phyloP scores from a whole-genome alignment of 306 rosid genomes.

The Trifolium subterraneum region DNA sequence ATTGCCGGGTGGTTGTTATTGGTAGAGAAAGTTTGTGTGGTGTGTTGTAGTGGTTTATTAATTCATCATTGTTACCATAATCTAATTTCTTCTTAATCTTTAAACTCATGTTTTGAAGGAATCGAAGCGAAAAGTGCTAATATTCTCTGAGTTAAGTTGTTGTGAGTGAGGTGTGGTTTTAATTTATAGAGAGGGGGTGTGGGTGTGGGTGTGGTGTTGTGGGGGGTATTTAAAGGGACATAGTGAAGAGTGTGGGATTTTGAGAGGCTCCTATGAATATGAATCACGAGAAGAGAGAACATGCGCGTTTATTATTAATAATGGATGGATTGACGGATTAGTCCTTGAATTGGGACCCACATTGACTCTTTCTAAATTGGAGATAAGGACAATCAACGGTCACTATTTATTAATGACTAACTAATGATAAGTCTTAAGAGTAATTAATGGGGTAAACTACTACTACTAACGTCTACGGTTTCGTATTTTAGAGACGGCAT shows the following conservation, averaged over 20 bases:
- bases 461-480: neutral
- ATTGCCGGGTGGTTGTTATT: conserved; percentile 29
- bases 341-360: conserved; percentile 37
- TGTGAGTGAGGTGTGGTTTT: conserved; percentile 3
- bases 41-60: neutral
- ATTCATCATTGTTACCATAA: neutral
- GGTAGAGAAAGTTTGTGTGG: conserved; percentile 53
- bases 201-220: conserved; percentile 6
- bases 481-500: neutral
- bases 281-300: conserved; percentile 64
- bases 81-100: neutral
- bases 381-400: conserved; percentile 33
- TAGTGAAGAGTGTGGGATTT: conserved; percentile 41
- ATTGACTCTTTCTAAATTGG: conserved; percentile 21
- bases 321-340: conserved; percentile 21
- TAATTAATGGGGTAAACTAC: neutral
- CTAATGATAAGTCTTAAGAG: neutral
- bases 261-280: conserved; percentile 59
- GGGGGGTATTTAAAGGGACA: conserved; percentile 6
- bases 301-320: conserved; percentile 23
- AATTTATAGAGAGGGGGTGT: conserved; percentile 48
- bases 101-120: conserved; percentile 12
- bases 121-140: neutral
- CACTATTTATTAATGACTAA: neutral
- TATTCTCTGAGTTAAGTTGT: too few relatives aligned